Conservation (phyloP, 148 eudicot species). For the Rhododendron henanense region DNA sequence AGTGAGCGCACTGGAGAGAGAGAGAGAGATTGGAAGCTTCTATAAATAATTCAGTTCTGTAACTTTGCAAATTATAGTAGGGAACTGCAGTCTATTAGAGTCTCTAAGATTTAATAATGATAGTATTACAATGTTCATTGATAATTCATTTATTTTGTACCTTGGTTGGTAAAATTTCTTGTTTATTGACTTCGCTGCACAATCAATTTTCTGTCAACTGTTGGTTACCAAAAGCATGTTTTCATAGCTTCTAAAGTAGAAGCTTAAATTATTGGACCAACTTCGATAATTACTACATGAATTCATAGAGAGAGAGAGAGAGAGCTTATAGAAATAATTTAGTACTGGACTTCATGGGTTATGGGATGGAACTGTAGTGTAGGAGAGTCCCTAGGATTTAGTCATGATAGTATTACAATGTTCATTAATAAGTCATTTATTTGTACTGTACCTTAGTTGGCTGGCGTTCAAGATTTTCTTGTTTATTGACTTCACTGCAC, state of each 20-base stretch:
- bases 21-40: no score
- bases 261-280: background rate
- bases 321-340: no score
- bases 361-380: background rate
- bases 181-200: background rate
- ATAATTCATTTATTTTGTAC: background rate
- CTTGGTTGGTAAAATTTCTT: background rate
- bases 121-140: background rate
- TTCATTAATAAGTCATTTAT: background rate
- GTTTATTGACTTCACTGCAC: background rate
- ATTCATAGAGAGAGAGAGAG: no score
- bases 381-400: background rate
- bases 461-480: background rate
- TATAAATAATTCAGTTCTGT: background rate
- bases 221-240: background rate
- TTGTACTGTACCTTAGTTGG: background rate
- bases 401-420: background rate
- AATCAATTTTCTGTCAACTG: background rate
- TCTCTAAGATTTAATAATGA: background rate
- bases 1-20: background rate
- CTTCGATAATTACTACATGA: background rate
- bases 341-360: background rate
- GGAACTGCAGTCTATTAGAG: background rate
- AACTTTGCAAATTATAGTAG: background rate
- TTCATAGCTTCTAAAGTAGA: background rate